Conservation (phyloP, 2,329 filamentous ascomycete species). For the Hypoxylon sp. region DNA sequence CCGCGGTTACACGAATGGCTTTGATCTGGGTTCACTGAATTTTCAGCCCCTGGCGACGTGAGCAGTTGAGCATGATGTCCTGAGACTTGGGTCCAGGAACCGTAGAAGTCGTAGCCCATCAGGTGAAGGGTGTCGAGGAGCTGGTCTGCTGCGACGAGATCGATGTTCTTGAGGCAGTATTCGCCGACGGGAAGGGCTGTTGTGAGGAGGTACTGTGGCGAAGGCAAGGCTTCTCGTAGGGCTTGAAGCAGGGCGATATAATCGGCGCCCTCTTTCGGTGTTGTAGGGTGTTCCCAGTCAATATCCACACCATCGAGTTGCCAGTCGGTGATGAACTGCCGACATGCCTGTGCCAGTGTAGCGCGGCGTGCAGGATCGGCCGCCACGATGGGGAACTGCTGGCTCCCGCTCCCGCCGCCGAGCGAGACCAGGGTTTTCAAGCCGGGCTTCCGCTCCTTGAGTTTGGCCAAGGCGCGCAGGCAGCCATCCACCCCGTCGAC, state of each 20-base stretch:
- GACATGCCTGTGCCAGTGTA: constrained; percentile 66
- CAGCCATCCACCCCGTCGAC: constrained; percentile 72
- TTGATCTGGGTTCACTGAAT: constrained; percentile 47
- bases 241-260: constrained; percentile 68
- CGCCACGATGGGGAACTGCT: constrained; percentile 70
- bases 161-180: constrained; percentile 72
- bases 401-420: constrained; percentile 73
- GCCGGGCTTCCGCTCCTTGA: constrained; percentile 68
- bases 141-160: constrained; percentile 63
- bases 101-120: constrained; percentile 77
- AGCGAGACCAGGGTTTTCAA: constrained; percentile 73
- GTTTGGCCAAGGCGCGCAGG: constrained; percentile 67
- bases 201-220: constrained; percentile 68
- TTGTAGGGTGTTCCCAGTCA: constrained; percentile 76
- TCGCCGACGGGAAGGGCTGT: constrained; percentile 73
- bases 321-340: constrained; percentile 67
- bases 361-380: constrained; percentile 60
- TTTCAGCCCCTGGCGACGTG: constrained; percentile 52
- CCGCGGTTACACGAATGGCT: constrained; percentile 65
- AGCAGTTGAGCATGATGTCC: constrained; percentile 75
- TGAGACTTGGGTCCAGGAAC: constrained; percentile 70
- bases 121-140: constrained; percentile 74
- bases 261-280: constrained; percentile 65
- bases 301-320: constrained; percentile 75
- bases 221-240: constrained; percentile 67